These are phyloP conservation scores for Zalerion maritima DNA, from an alignment of 495 filamentous ascomycete genomes.

Conservation along the genomic window DNA sequence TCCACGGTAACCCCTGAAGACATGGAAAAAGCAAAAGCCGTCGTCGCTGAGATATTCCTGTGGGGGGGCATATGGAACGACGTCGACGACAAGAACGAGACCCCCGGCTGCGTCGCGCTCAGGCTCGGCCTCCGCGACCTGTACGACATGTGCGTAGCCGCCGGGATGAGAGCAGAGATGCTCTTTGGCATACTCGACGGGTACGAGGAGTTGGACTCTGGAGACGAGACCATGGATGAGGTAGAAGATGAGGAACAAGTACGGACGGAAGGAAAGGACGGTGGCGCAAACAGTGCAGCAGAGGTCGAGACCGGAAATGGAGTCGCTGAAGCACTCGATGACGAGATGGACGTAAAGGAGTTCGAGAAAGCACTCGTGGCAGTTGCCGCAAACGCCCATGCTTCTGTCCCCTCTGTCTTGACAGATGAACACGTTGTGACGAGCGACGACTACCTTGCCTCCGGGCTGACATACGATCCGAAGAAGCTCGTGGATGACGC, in stretches of 20 bases:
- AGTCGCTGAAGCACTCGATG: constrained; percentile 3
- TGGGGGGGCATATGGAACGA: constrained; percentile 97
- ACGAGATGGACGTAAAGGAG: constrained; percentile 11
- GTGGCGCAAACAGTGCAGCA: not conserved
- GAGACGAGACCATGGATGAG: constrained; percentile 43
- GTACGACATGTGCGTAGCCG: constrained; percentile 78
- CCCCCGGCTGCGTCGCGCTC: constrained; percentile 75
- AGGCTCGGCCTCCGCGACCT: constrained; percentile 55
- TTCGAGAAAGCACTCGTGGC: constrained; percentile 5
- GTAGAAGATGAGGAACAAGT: constrained; percentile 26
- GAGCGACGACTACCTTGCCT: constrained; percentile 63
- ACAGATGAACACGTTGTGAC: constrained; percentile 30
- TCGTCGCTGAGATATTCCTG: constrained; percentile 61
- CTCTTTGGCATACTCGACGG: constrained; percentile 60
- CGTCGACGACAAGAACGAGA: constrained; percentile 70
- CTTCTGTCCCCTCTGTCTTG: constrained; percentile 19
- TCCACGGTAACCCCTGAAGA: constrained; percentile 24
- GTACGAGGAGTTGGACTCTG: constrained; percentile 58
- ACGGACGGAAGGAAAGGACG: not conserved
- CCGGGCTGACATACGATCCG: constrained; percentile 58
- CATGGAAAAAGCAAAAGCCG: constrained; percentile 43
- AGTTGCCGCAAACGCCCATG: constrained; percentile 10
- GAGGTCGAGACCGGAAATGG: constrained; percentile 1
- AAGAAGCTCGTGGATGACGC: constrained; percentile 61
- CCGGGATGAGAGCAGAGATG: constrained; percentile 83